Evolutionary conservation across 139 green algal species (phyloP).

Genomic region (Nannochloris sp.): DNA sequence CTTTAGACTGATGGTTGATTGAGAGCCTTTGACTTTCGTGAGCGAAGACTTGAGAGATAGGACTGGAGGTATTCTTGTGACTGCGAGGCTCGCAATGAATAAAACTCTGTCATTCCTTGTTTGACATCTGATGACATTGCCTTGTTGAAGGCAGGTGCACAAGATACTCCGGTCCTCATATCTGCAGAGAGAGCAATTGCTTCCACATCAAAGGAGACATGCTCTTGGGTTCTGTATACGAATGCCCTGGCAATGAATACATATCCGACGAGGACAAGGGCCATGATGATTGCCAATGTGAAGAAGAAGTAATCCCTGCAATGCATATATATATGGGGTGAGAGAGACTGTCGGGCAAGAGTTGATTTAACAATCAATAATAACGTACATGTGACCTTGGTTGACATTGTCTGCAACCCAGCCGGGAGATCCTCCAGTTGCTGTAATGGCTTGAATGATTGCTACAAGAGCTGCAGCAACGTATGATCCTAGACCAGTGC

Average conservation of each 20-base stretch:
- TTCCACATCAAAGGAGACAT: constrained; percentile 9
- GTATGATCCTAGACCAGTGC: constrained; percentile 26
- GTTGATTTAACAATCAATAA: too few relatives aligned
- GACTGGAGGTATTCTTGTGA: too few relatives aligned
- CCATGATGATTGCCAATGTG: constrained; percentile 9
- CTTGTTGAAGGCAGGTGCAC: background rate
- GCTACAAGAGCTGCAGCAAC: constrained; percentile 17
- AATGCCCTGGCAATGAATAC: constrained; percentile 8
- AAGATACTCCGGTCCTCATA: background rate
- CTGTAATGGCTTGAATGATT: constrained; percentile 14
- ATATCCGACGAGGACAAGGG: constrained; percentile 1
- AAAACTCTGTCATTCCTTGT: background rate
- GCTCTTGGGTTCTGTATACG: constrained; percentile 13
- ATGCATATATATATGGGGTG: background rate
- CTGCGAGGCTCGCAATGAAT: background rate
- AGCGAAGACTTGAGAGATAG: too few relatives aligned
- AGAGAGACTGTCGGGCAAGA: constrained; percentile 14
- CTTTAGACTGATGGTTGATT: too few relatives aligned
- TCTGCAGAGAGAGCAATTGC: constrained; percentile 7
- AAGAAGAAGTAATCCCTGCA: constrained; percentile 1
- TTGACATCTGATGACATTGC: background rate
- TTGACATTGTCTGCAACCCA: constrained; percentile 24
- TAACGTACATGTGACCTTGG: constrained; percentile 17
- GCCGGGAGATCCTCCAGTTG: background rate
- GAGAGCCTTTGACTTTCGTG: too few relatives aligned